Base-by-base conservation (phyloP, 345 rosid genomes). In the Salix purpurea region DNA sequence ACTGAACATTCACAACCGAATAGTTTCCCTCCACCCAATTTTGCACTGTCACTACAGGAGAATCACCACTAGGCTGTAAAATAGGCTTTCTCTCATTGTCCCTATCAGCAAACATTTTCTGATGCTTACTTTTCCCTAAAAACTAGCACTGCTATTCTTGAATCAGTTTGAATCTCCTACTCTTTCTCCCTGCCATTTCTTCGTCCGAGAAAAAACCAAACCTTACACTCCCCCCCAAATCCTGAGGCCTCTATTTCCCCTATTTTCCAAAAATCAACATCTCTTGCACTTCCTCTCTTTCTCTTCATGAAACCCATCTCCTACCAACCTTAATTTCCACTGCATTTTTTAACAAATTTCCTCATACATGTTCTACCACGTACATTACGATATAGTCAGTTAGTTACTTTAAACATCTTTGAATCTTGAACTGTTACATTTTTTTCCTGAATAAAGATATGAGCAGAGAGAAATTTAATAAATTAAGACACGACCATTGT, bases 21-120 rank as follows among this genome's bases (percentile, higher is more conserved):
- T 96, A 96, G 67, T 94, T 81, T 68, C 91, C 86, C 82, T 89
- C 97, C 1, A 76, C 83, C 97, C 97, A 96, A 72, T 96, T 92
- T 84, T 93, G 98, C 70, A 96, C 98, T 1, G 96, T 92, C 62
- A 96, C 97, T 19, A 85, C 82, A 0, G 92, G 92, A n/a, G 84
- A 80, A 83, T 86, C 90, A 19, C 79, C 36, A 50, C 76, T 58
- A 10, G 58, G 81, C 75, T 69, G 80, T 88, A 86, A 81, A 73
- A 83, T 80, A 10, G 90, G 87, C 74, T 87, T 85, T 78, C 86
- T 84, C 77, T 96, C 99, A 48, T 93, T 91, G 77, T 96, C 99
- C 79, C 98, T 82, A 52, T 96, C 99, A 1, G 96, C 91, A 82
- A 91, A 92, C 99, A 96, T 96, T 87, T 93, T 90, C 80, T 96